Evolutionary conservation across 345 rosid genomes (phyloP).

Genomic region (Rhizophora mangle): DNA sequence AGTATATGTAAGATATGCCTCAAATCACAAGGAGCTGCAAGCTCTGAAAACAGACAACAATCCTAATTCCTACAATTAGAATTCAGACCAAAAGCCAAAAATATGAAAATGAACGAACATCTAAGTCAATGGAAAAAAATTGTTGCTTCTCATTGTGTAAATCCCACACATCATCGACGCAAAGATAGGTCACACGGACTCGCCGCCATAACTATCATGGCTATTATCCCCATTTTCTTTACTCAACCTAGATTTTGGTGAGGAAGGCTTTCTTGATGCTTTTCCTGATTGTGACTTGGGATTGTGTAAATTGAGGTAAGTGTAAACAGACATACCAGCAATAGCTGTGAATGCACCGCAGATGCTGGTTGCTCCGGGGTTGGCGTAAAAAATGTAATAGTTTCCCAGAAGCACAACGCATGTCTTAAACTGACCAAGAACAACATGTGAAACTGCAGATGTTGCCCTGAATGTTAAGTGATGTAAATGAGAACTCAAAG

Average conservation of each 20-base stretch:
- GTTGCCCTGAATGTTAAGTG: conserved; percentile 49
- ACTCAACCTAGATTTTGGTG: conserved; percentile 47
- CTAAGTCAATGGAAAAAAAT: background rate
- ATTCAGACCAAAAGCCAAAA: background rate
- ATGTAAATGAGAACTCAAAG: conserved; percentile 2
- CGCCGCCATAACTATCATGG: conserved; percentile 28
- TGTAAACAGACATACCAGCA: conserved; percentile 59
- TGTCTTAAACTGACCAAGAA: conserved; percentile 79
- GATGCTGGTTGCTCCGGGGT: conserved; percentile 61
- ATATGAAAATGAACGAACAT: background rate
- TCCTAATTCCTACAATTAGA: conserved; percentile 9
- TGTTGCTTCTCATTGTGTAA: background rate
- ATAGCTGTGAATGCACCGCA: conserved; percentile 65
- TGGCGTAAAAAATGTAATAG: conserved; percentile 53
- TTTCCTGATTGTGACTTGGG: conserved; percentile 39
- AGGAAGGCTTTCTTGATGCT: conserved; percentile 23
- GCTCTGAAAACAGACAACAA: too few relatives aligned
- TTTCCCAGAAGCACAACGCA: conserved; percentile 67
- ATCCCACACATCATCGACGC: background rate
- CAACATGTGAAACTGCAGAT: conserved; percentile 67
- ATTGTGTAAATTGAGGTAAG: conserved; percentile 46
- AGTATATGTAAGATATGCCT: too few relatives aligned
- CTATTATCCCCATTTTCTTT: conserved; percentile 38
- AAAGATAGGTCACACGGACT: conserved; percentile 18
- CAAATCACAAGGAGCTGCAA: background rate